Evolutionary conservation across 768 basidiomycete genomes (phyloP).

Genomic region (Serendipita sp.): DNA sequence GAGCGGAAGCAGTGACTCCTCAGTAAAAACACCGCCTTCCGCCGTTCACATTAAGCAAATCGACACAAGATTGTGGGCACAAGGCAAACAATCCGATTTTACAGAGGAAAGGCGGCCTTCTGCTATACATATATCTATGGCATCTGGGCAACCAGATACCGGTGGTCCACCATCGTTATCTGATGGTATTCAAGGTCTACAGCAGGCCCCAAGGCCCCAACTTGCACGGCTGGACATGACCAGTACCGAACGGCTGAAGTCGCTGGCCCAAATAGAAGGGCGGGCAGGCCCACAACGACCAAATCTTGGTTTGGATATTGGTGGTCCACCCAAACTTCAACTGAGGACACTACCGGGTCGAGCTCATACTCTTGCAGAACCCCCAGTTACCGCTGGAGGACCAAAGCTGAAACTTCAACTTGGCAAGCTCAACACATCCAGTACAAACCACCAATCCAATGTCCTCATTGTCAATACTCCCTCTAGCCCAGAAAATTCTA

Average conservation of each 20-base stretch:
- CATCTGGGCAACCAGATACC: background rate
- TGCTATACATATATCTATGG: background rate
- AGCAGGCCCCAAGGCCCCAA: background rate
- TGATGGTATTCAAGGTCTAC: background rate
- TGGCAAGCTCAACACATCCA: conserved; percentile 7
- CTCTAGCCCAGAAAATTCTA: conserved; percentile 2
- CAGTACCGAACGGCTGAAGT: conserved; percentile 5
- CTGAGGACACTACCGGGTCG: conserved; percentile 9
- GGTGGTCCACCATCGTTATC: background rate
- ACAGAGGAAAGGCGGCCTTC: background rate
- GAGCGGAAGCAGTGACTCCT: background rate
- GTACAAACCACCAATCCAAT: background rate
- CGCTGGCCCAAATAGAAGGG: conserved; percentile 5
- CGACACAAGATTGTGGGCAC: background rate
- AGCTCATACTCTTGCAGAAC: conserved; percentile 8
- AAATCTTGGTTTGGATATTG: background rate
- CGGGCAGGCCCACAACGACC: background rate
- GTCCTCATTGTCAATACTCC: conserved; percentile 5
- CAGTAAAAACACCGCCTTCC: background rate
- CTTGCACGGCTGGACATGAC: background rate
- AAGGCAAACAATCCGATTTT: background rate
- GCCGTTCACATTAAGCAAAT: background rate
- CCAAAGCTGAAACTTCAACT: conserved; percentile 7
- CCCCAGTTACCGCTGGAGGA: conserved; percentile 2
- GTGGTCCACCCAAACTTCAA: conserved; percentile 11